Conservation (phyloP, 192 early-diverging fungal species). For the Chytriomyces confervae region DNA sequence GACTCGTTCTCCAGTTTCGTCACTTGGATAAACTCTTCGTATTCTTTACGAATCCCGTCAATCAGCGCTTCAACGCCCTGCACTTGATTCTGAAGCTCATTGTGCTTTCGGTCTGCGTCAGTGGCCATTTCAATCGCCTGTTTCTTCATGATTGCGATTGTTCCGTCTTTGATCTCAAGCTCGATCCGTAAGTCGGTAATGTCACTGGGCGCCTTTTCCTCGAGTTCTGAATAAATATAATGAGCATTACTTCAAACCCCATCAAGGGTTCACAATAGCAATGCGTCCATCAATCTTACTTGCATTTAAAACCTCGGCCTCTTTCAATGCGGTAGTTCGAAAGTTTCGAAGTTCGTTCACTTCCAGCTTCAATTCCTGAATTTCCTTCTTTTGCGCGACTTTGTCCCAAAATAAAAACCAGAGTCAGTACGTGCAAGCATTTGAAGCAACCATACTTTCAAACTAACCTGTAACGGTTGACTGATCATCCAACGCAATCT, state of each 20-base stretch:
- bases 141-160: slow-evolving; percentile 38
- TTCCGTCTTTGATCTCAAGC: slow-evolving; percentile 39
- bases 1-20: slow-evolving; percentile 67
- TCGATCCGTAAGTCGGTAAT: slow-evolving; percentile 35
- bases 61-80: slow-evolving; percentile 67
- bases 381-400: slow-evolving; percentile 38
- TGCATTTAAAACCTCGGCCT: slow-evolving; percentile 28
- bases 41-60: slow-evolving; percentile 61
- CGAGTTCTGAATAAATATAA: slow-evolving; percentile 5
- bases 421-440: not conserved
- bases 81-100: slow-evolving; percentile 66
- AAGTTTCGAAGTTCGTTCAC: slow-evolving; percentile 33
- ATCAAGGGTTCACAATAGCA: not conserved
- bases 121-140: slow-evolving; percentile 57
- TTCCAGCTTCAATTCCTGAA: slow-evolving; percentile 37
- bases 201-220: slow-evolving; percentile 41
- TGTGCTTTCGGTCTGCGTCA: slow-evolving; percentile 59
- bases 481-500: slow-evolving; percentile 46
- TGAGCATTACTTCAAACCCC: too few species aligned
- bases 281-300: slow-evolving; percentile 12
- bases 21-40: slow-evolving; percentile 65
- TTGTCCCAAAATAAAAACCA: slow-evolving; percentile 16
- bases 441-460: too few species aligned
- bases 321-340: slow-evolving; percentile 37
- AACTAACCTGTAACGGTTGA: slow-evolving; percentile 33